Evolutionary conservation across 2,329 filamentous ascomycete species (phyloP).

Genomic region (Calonectria pauciramosa): DNA sequence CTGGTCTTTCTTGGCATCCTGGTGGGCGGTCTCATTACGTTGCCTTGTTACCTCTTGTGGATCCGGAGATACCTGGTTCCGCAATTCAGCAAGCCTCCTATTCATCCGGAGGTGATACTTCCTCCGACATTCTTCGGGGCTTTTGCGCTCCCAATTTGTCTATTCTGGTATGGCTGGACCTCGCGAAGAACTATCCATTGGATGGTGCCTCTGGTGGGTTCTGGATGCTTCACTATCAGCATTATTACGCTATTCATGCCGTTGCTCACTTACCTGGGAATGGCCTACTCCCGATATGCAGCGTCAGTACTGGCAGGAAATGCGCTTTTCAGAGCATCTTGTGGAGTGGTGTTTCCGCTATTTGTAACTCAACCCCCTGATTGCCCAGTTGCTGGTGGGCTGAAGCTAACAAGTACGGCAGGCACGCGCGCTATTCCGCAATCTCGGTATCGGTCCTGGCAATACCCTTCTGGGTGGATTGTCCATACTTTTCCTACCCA

Average conservation of each 20-base stretch:
- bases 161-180: constrained; percentile 34
- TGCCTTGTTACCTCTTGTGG: constrained; percentile 23
- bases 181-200: constrained; percentile 20
- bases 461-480: constrained; percentile 21
- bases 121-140: constrained; percentile 71
- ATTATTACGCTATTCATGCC: constrained; percentile 14
- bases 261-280: constrained; percentile 29
- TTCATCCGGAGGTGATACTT: constrained; percentile 12
- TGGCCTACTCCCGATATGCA: constrained; percentile 19
- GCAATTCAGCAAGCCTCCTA: not conserved
- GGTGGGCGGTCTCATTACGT: constrained; percentile 19
- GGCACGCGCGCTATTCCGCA: constrained; percentile 6
- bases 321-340: constrained; percentile 19
- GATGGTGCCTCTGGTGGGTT: constrained; percentile 18
- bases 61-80: constrained; percentile 23
- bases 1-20: constrained; percentile 36
- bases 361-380: not conserved
- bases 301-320: constrained; percentile 21
- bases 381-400: not conserved
- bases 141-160: constrained; percentile 65
- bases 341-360: constrained; percentile 12
- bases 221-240: constrained; percentile 2
- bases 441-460: not conserved
- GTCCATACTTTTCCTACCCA: constrained; percentile 6
- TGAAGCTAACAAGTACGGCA: not conserved